These are phyloP conservation scores for Septoria linicola DNA, from an alignment of 2,329 filamentous ascomycete species.

Conservation along the genomic window DNA sequence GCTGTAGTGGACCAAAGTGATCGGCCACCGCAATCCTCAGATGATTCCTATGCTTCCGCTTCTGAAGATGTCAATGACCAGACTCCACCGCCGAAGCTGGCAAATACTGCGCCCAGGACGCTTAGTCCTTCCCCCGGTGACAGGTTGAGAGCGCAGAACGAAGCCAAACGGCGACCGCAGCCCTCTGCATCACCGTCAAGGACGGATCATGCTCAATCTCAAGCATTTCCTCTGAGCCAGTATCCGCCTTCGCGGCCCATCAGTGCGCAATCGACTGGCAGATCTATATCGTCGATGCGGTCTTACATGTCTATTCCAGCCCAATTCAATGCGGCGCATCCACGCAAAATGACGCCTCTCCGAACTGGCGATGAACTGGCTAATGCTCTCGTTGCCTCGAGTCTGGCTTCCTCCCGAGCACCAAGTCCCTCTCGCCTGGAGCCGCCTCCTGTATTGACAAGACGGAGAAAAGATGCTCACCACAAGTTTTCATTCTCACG, in stretches of 20 bases:
- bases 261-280: slow-evolving; percentile 22
- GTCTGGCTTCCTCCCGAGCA: slow-evolving; percentile 59
- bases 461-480: slow-evolving; percentile 21
- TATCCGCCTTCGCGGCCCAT: slow-evolving; percentile 15
- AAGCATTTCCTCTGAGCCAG: slow-evolving; percentile 21
- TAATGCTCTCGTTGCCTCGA: slow-evolving; percentile 72
- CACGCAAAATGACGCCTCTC: slow-evolving; percentile 44
- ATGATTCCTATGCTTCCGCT: slow-evolving; percentile 29
- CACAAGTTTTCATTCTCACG: slow-evolving; percentile 38
- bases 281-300: slow-evolving; percentile 25
- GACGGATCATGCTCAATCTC: slow-evolving; percentile 17
- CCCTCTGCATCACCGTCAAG: slow-evolving; percentile 23
- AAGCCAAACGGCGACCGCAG: slow-evolving; percentile 18
- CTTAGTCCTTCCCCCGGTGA: slow-evolving; percentile 20
- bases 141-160: slow-evolving; percentile 14
- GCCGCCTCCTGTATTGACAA: slow-evolving; percentile 40
- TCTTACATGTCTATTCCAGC: slow-evolving; percentile 35
- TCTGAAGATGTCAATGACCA: slow-evolving; percentile 22
- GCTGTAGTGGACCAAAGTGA: not conserved
- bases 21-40: slow-evolving; percentile 15
- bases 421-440: slow-evolving; percentile 44
- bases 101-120: not conserved
- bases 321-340: slow-evolving; percentile 37
- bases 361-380: slow-evolving; percentile 66
- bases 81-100: slow-evolving; percentile 18